These are phyloP conservation scores for Phellopilus nigrolimitatus DNA, from an alignment of 1,284 basidiomycete genomes.

Conservation along the genomic window DNA sequence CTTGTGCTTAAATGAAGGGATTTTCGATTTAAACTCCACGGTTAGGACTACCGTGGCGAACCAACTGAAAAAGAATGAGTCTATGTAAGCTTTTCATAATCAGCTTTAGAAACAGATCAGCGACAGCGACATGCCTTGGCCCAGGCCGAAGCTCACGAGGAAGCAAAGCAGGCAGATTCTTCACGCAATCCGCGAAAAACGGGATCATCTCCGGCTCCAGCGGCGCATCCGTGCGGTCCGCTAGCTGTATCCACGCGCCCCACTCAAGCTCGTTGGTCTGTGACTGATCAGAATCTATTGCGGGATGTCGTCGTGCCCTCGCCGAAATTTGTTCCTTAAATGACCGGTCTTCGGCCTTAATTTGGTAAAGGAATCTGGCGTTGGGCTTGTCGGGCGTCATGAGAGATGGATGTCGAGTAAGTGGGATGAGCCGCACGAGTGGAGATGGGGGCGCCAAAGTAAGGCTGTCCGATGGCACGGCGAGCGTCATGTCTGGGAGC, in stretches of 20 bases:
- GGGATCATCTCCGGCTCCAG: conserved; percentile 45
- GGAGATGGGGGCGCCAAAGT: conserved; percentile 44
- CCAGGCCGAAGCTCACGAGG: conserved; percentile 29
- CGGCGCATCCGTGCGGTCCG: conserved; percentile 34
- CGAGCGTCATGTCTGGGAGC: conserved; percentile 31
- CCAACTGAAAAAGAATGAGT: no score
- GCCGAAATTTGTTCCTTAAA: conserved; percentile 30
- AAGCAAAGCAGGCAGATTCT: conserved; percentile 41
- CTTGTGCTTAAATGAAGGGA: conserved; percentile 31
- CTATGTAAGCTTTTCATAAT: no score
- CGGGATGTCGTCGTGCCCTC: background rate
- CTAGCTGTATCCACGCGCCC: conserved; percentile 53
- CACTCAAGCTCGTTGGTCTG: conserved; percentile 38
- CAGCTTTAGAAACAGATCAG: background rate
- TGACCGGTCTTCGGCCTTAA: conserved; percentile 37
- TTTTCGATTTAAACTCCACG: conserved; percentile 55
- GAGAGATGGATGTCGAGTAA: conserved; percentile 45
- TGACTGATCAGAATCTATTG: background rate
- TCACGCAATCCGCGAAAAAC: conserved; percentile 51
- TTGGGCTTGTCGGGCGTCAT: conserved; percentile 22
- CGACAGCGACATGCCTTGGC: conserved; percentile 10
- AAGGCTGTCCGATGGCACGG: conserved; percentile 21
- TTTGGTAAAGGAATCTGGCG: conserved; percentile 35
- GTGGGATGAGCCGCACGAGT: conserved; percentile 51
- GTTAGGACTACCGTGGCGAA: conserved; percentile 54